A percentile compares a stretch with the other conserved stretches of the same genome.
These are phyloP conservation scores for Chlorencoelia australis DNA, from an alignment of 2,329 filamentous ascomycete species.

Conservation along the genomic window DNA sequence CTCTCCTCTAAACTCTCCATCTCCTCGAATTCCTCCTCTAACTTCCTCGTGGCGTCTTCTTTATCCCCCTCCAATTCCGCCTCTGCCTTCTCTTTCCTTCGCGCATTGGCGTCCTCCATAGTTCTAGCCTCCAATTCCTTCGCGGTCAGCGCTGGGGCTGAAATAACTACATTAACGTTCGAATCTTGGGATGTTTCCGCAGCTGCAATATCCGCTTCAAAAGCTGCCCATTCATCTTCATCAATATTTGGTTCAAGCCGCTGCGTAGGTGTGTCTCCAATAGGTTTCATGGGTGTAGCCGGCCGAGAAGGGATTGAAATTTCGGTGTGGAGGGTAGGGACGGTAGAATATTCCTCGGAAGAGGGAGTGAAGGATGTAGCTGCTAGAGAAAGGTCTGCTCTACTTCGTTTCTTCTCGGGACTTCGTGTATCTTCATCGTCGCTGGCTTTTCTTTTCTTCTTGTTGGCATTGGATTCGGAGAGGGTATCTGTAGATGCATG, in stretches of 20 bases:
- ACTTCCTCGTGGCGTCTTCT: slow-evolving; percentile 63
- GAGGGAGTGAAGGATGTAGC: not conserved
- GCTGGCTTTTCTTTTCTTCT: slow-evolving; percentile 42
- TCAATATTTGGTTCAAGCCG: slow-evolving; percentile 38
- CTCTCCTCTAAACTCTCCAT: slow-evolving; percentile 72
- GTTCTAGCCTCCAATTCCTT: slow-evolving; percentile 49
- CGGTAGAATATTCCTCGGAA: slow-evolving; percentile 2
- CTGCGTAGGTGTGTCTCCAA: slow-evolving; percentile 33
- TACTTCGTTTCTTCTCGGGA: slow-evolving; percentile 34
- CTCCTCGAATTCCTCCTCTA: slow-evolving; percentile 72
- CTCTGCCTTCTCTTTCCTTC: slow-evolving; percentile 39
- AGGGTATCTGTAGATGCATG: slow-evolving; percentile 11
- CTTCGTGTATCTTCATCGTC: slow-evolving; percentile 32
- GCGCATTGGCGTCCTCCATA: slow-evolving; percentile 38
- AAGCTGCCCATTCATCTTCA: slow-evolving; percentile 78
- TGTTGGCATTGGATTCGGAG: slow-evolving; percentile 7
- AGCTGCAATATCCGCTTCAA: slow-evolving; percentile 68
- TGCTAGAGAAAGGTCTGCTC: slow-evolving; percentile 28
- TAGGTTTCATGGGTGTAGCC: slow-evolving; percentile 42
- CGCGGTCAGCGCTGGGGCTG: slow-evolving; percentile 56
- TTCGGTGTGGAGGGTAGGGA: slow-evolving; percentile 29
- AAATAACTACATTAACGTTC: slow-evolving; percentile 47
- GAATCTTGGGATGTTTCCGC: slow-evolving; percentile 28
- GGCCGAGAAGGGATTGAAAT: slow-evolving; percentile 54
- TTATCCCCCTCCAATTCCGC: slow-evolving; percentile 54